phyloP scores from a whole-genome alignment of 176 grass and related monocot genomes.

The Zea mays region DNA sequence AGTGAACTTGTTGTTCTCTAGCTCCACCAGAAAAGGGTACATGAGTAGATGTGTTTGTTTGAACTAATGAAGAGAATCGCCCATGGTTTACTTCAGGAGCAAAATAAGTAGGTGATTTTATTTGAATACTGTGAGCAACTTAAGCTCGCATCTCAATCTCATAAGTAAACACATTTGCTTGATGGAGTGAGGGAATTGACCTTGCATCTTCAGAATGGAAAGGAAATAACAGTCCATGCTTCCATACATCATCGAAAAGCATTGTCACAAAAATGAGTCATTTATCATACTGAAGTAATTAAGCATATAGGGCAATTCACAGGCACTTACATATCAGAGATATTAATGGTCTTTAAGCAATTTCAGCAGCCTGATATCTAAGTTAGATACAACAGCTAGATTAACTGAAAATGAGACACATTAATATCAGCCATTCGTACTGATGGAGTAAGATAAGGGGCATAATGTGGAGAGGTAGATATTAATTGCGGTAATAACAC shows the following conservation, averaged over 20 bases:
- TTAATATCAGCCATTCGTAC: slow-evolving; percentile 10
- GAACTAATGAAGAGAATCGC: slow-evolving; percentile 33
- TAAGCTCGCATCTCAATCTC: slow-evolving; percentile 28
- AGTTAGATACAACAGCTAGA: slow-evolving; percentile 89
- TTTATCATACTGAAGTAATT: background rate
- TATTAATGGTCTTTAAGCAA: slow-evolving; percentile 70
- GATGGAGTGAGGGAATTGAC: slow-evolving; percentile 33
- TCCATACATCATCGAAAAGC: slow-evolving; percentile 18
- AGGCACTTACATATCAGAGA: slow-evolving; percentile 68
- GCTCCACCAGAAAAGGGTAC: slow-evolving; percentile 37
- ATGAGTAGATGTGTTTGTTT: slow-evolving; percentile 28
- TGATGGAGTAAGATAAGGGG: background rate
- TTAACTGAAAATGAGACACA: slow-evolving; percentile 69
- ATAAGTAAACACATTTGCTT: slow-evolving; percentile 28
- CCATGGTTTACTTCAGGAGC: slow-evolving; percentile 47
- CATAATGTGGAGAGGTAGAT: background rate
- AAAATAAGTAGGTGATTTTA: slow-evolving; percentile 36
- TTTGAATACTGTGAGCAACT: slow-evolving; percentile 34
- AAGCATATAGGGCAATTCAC: background rate
- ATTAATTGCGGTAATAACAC: background rate
- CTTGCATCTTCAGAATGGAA: slow-evolving; percentile 43
- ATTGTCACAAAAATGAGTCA: background rate
- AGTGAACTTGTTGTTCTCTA: slow-evolving; percentile 49
- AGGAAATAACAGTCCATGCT: slow-evolving; percentile 14
- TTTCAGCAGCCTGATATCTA: slow-evolving; percentile 74